Conservation (phyloP, 352 stramenopile genomes). For the Globisporangium canariense region DNA sequence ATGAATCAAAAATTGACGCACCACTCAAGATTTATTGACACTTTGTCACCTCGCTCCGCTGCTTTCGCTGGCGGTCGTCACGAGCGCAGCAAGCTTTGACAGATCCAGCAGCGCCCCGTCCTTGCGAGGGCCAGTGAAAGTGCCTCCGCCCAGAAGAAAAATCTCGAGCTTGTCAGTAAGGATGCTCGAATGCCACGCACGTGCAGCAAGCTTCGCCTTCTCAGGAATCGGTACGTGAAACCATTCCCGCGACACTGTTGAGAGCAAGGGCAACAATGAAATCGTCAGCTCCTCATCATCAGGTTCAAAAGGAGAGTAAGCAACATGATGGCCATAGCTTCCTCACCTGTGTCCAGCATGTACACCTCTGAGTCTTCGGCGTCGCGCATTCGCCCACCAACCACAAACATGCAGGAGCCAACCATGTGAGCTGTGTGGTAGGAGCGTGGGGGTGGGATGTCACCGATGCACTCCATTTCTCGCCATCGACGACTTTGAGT, state of each 20-base stretch:
- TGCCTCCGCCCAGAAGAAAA: constrained; percentile 59
- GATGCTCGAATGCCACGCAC: constrained; percentile 70
- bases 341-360: constrained; percentile 44
- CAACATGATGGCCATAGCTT: background rate
- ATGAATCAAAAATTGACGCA: background rate
- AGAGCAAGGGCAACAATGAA: background rate
- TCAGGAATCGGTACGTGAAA: constrained; percentile 38
- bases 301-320: too few relatives aligned
- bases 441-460: constrained; percentile 47
- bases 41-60: background rate
- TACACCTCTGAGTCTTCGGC: constrained; percentile 46
- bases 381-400: constrained; percentile 52
- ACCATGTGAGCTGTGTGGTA: constrained; percentile 66
- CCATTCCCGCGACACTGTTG: constrained; percentile 32
- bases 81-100: constrained; percentile 24
- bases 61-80: background rate
- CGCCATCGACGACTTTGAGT: constrained; percentile 32
- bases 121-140: constrained; percentile 50
- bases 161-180: constrained; percentile 28
- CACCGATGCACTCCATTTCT: constrained; percentile 31
- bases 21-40: background rate
- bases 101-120: constrained; percentile 54
- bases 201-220: constrained; percentile 27
- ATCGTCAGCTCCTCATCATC: too few relatives aligned
- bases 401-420: constrained; percentile 48